Evolutionary conservation across 805 yeast genomes (phyloP).

Genomic region (Jamesozyma jinghongensis): DNA sequence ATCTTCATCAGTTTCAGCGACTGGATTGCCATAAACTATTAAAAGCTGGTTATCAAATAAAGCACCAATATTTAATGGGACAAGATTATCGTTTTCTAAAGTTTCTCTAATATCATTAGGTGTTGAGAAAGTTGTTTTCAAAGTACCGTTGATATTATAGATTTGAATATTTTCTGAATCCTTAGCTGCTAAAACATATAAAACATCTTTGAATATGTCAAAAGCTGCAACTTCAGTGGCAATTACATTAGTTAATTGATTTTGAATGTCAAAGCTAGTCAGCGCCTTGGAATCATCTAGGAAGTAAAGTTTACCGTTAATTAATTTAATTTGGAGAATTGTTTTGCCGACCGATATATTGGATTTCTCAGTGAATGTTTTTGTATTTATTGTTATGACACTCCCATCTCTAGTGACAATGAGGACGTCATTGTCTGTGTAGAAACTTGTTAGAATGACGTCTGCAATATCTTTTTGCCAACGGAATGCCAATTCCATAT

Average conservation of each 20-base stretch:
- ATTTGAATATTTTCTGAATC: conserved; percentile 1
- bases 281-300: conserved; percentile 6
- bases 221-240: conserved; percentile 10
- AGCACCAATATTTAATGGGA: conserved; percentile 17
- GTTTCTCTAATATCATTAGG: conserved; percentile 24
- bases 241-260: not conserved
- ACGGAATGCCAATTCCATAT: conserved; percentile 5
- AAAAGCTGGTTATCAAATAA: conserved; percentile 17
- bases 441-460: conserved; percentile 28
- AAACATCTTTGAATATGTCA: conserved; percentile 7
- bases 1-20: conserved; percentile 15
- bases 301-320: conserved; percentile 2
- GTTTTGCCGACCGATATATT: conserved; percentile 4
- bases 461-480: conserved; percentile 16
- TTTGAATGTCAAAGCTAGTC: conserved; percentile 2
- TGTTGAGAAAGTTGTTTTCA: conserved; percentile 12
- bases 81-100: conserved; percentile 26
- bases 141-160: not conserved
- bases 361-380: conserved; percentile 1
- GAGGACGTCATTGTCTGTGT: conserved; percentile 26
- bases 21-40: conserved; percentile 26
- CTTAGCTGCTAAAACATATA: conserved; percentile 2
- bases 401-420: conserved; percentile 18
- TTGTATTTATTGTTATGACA: conserved; percentile 12
- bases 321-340: conserved; percentile 3